These are phyloP conservation scores for Poa pratensis DNA, from an alignment of 176 grass and related monocot genomes.

Conservation along the genomic window DNA sequence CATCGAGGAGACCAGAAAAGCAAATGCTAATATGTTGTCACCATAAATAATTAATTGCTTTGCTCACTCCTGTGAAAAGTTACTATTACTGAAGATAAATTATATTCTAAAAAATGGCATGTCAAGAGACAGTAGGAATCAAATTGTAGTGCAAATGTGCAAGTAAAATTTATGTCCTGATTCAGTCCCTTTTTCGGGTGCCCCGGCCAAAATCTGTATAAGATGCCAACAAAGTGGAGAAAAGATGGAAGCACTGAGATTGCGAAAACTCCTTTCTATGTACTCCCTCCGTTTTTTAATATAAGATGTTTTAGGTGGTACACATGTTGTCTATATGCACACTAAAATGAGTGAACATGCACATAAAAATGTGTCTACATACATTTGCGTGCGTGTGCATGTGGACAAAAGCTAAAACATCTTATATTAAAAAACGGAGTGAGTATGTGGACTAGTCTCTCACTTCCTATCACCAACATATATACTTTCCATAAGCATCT, in stretches of 20 bases:
- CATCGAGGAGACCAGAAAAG: background rate
- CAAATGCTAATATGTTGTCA: constrained; percentile 29
- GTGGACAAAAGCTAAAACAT: no score
- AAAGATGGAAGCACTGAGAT: constrained; percentile 38
- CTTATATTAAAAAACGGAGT: no score
- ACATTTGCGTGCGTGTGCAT: no score
- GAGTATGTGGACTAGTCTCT: background rate
- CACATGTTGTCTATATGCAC: no score
- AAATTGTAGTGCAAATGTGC: constrained; percentile 15
- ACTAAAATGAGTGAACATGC: no score
- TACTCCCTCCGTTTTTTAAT: no score
- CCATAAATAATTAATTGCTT: background rate
- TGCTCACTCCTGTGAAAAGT: background rate
- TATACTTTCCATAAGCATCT: background rate
- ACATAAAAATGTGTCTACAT: no score
- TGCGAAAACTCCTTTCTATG: constrained; percentile 14
- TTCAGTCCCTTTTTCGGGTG: constrained; percentile 27
- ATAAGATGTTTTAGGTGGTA: no score
- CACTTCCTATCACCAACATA: background rate
- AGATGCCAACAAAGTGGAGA: constrained; percentile 27
- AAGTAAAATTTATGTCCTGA: constrained; percentile 24
- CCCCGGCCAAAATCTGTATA: constrained; percentile 21
- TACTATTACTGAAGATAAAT: background rate
- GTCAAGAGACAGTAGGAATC: constrained; percentile 23
- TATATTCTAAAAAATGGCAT: constrained; percentile 4